phyloP scores from a whole-genome alignment of 352 stramenopile genomes.

The Phytophthora cactorum region DNA sequence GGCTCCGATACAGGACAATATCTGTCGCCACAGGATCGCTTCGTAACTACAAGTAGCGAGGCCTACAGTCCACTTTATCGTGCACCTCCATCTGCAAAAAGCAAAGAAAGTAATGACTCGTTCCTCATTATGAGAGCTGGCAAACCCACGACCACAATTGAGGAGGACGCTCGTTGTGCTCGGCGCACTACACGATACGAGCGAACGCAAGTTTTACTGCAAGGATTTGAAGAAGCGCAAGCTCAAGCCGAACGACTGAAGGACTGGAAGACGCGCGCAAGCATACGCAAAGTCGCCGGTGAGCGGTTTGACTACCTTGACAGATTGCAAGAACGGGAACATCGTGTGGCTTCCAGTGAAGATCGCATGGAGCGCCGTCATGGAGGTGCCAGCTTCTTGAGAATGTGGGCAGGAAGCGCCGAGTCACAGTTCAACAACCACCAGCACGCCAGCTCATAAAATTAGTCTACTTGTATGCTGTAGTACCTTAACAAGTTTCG shows the following conservation, averaged over 20 bases:
- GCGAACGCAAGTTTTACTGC: slow-evolving; percentile 48
- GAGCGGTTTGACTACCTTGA: slow-evolving; percentile 68
- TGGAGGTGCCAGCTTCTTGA: slow-evolving; percentile 67
- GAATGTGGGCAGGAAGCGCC: slow-evolving; percentile 82
- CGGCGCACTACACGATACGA: slow-evolving; percentile 49
- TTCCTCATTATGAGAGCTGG: slow-evolving; percentile 44
- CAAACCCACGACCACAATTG: slow-evolving; percentile 31
- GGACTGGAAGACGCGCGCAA: slow-evolving; percentile 63
- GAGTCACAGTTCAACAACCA: slow-evolving; percentile 76
- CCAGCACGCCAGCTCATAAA: not conserved
- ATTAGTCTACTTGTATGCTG: not conserved
- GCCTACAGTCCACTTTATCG: slow-evolving; percentile 64
- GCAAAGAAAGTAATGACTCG: slow-evolving; percentile 32
- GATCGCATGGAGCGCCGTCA: slow-evolving; percentile 71
- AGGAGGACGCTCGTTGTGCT: slow-evolving; percentile 42
- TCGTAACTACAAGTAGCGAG: slow-evolving; percentile 56
- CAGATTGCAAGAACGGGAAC: slow-evolving; percentile 63
- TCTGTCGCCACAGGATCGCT: slow-evolving; percentile 48
- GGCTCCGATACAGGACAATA: slow-evolving; percentile 53
- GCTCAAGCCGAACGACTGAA: slow-evolving; percentile 45
- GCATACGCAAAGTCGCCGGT: slow-evolving; percentile 53
- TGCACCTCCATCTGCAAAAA: slow-evolving; percentile 22
- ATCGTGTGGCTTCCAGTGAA: slow-evolving; percentile 55
- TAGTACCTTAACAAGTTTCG: not conserved
- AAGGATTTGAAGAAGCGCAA: slow-evolving; percentile 37